Evolutionary conservation across 1,284 basidiomycete genomes (phyloP), one percentile per base, ranked within the genome.

Genomic region (Trametes versicolor): DNA sequence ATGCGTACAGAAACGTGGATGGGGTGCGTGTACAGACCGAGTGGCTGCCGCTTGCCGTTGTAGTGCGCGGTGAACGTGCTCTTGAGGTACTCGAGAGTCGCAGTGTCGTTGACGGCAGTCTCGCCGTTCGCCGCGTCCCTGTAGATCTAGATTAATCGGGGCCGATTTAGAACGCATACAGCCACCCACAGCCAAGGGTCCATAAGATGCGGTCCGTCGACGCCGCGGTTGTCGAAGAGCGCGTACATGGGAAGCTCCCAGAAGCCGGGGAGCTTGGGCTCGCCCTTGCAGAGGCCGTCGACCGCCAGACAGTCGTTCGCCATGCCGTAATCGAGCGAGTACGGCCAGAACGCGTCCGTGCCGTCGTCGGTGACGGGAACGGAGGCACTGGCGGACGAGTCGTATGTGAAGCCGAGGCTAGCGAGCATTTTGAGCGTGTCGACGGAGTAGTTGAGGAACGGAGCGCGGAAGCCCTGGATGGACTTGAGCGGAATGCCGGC

Each of bases 171-270:
- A 51, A 29, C 10, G 50, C 52, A 59, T 23, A 52, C 39, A 56
- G 39, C 49, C 27, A 82, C 87, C 80, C 64, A 89, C 90, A 95
- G 80, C 90, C 91, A 94, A 60, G 92, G 92, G 75, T 94, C 93
- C 93, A 94, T 94, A 69, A 93, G 80, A 79, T 92, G 89, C 13
- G 82, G 78, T 0, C 89, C 90, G 25, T 70, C 77, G 10, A 77
- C 78, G 12, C 89, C 88, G n/a, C 80, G 76, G 19, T 84, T 71
- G 73, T 92, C 91, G 71, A 93, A 93, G 75, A 88, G 85, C 0
- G 89, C 87, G 74, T 92, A 93, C 91, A 94, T 92, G 2, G 91
- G 91, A 64, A 93, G 83, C 76, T 93, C 91, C 92, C 92, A 94
- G 74, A 94, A 85, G 2, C 93, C 92, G 43, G 91, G 90, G 3